Base-by-base conservation (phyloP, 306 rosid species). In the Cicer pinnatifidum region DNA sequence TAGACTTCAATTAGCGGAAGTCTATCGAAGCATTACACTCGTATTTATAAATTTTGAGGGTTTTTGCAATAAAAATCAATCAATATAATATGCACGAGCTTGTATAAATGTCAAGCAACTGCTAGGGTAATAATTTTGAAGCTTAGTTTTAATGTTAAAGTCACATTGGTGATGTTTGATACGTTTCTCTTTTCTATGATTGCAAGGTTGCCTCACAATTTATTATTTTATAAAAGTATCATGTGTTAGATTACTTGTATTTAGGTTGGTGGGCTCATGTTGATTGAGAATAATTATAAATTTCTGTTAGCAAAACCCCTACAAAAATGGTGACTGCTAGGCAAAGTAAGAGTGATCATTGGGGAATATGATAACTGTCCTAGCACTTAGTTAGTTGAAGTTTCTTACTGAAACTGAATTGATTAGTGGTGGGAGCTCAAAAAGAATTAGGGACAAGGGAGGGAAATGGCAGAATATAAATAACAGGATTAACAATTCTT, bases 81-180 rank as follows among this genome's bases (percentile, higher is more conserved):
- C 54, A 54, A 41, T 64, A 50, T 9, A 62, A 50, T 9, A 62
- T 43, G 11, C 60, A 45, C 0, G 15, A 75, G 51, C 44, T 17
- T 62, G 45, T 46, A 56, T 38, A 41, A 75, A 67, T 43, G 52
- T 47, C 76, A 58, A 70, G 59, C 63, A 63, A 56, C 40, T 58
- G 39, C 71, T 45, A 20, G 52, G 46, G 67, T 53, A 52, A 53
- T 62, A 54, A 58, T 20, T 23, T 39, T 60, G 20, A 53, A 53
- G 75, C 77, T 62, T 57, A 76, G 60, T n/a, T 71, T 72, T 66
- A n/a, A 66, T n/a, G 66, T 72, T 66, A n/a, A 66, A 23, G 15
- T 41, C 46, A 63, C 70, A 45, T 6, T 58, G 17, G 43, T 45
- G 57, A 9, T 40, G 23, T 40, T 79, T 70, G 45, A 15, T 23